Evolutionary conservation across 306 rosid genomes (phyloP), one percentile per base, ranked within the genome.

Genomic region (Vigna reflexopilosa): DNA sequence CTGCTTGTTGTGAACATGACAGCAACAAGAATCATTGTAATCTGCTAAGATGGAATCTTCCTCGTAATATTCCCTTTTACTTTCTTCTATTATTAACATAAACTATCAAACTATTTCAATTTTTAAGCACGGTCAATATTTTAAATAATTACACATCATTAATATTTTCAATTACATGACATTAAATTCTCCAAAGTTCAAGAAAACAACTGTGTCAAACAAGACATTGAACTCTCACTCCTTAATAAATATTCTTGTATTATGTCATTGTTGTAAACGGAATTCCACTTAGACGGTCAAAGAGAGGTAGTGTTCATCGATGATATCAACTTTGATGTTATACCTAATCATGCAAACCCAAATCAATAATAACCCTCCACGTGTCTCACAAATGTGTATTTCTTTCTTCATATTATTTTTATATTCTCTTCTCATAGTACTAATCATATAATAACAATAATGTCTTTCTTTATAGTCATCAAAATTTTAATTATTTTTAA

Each of bases 21-120:
- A 24, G 42, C 61, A 22, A 70, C 17, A 47, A 13, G 9, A 77
- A 13, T 56, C 76, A 28, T 69, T 38, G 76, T 76, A 62, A 71
- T 80, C 10, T 14, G 57, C 80, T 78, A 59, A 2, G 15, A 71
- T 63, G 77, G 90, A 87, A 86, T 84, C 81, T 80, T 47, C 72
- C 62, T 15, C 3, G 26, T 80, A 87, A 89, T 83, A 82, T 87
- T 89, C 88, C 68, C 24, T 2, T 10, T 0, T 17, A 77, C 38
- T 67, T 2, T 22, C 20, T 45, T 45, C 42, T 0, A 22, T 67
- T 2, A 13, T 67, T 2, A 13, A 20, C 36, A 42, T 44, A 42
- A 8, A 55, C 3, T 20, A 55, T 19, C 3, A 17, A 34, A 34
- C 7, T 4, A 4, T 0, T 22, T 22, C 30, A 26, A 26, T 26